Evolutionary conservation across 2,329 filamentous ascomycete species (phyloP), one percentile per base, ranked within the genome.

Genomic region (Microthyrium microscopicum): DNA sequence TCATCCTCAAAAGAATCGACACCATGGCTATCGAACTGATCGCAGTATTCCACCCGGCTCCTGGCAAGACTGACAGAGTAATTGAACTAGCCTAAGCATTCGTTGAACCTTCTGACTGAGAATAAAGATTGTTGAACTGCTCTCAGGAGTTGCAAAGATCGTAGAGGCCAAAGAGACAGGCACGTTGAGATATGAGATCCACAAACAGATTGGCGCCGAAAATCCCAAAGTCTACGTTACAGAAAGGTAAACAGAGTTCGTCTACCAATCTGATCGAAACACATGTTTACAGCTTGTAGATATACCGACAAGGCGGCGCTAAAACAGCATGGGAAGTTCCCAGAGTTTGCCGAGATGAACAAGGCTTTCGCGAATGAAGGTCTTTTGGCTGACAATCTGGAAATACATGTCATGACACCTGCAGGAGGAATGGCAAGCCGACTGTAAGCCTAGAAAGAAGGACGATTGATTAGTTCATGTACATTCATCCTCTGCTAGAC

Each of bases 401-500:
- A n/a, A n/a, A n/a, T n/a, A n/a, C n/a, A n/a, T n/a, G n/a, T n/a
- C n/a, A n/a, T n/a, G n/a, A n/a, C n/a, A n/a, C n/a, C n/a, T n/a
- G n/a, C n/a, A n/a, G n/a, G n/a, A n/a, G n/a, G n/a, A n/a, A n/a
- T n/a, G n/a, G n/a, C n/a, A n/a, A n/a, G n/a, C n/a, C n/a, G n/a
- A n/a, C n/a, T n/a, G n/a, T n/a, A n/a, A n/a, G n/a, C n/a, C n/a
- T n/a, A n/a, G n/a, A n/a, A n/a, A n/a, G n/a, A n/a, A n/a, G n/a
- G n/a, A n/a, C n/a, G n/a, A n/a, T n/a, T n/a, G n/a, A n/a, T n/a
- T n/a, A n/a, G n/a, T n/a, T n/a, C n/a, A n/a, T 25, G 22, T 25
- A 25, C 9, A 25, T 25, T 25, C 9, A 9, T 25, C 22, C 22
- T 25, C 22, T 35, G n/a, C n/a, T 20, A 48, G 22, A 50, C 48